Evolutionary conservation across 2,329 filamentous ascomycete genomes (phyloP).

Genomic region (Rhytidhysteron rufulum): DNA sequence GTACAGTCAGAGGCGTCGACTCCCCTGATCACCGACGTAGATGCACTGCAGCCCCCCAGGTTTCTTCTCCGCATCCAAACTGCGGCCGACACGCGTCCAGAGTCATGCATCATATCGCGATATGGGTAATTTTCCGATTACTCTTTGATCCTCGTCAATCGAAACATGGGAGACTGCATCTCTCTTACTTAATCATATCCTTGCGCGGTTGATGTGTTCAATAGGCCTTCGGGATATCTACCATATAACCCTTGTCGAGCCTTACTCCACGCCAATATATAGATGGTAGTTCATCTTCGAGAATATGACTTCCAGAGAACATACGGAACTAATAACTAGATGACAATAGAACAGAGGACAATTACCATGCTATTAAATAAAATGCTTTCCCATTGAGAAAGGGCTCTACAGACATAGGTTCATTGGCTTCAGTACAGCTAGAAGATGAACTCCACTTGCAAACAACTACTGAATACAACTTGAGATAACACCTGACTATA

Average conservation of each 20-base stretch:
- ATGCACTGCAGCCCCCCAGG: neutral
- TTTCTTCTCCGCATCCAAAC: neutral
- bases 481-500: too few species aligned
- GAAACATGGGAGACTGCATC: neutral
- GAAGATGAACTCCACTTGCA: too few species aligned
- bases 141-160: neutral
- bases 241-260: neutral
- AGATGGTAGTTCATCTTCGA: constrained; percentile 60
- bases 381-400: too few species aligned
- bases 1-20: constrained; percentile 37
- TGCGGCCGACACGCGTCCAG: constrained; percentile 2
- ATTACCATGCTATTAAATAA: too few species aligned
- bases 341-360: too few species aligned
- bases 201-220: neutral
- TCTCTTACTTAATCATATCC: neutral
- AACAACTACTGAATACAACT: too few species aligned
- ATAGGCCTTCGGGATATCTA: neutral
- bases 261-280: neutral
- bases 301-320: neutral
- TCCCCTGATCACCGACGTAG: neutral
- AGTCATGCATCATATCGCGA: too few species aligned
- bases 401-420: too few species aligned
- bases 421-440: too few species aligned
- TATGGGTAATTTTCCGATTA: neutral
- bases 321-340: too few species aligned